These are phyloP conservation scores for Papiliotrema laurentii DNA, from an alignment of 1,284 basidiomycete genomes.

Conservation along the genomic window DNA sequence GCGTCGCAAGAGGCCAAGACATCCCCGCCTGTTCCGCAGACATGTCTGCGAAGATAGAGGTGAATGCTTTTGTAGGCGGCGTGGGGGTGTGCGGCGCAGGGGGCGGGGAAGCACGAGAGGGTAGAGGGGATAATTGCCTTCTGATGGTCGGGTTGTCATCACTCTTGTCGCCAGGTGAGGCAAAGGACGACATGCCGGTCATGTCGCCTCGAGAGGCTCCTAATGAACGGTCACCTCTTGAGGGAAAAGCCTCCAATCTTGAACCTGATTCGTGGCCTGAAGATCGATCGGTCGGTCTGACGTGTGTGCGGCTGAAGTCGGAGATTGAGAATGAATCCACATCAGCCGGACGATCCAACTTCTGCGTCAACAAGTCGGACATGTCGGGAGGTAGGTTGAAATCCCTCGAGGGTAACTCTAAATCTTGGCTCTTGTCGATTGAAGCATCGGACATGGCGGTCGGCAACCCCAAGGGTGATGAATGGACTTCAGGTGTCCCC, in stretches of 20 bases:
- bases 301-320: not conserved
- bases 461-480: constrained; percentile 25
- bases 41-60: constrained; percentile 40
- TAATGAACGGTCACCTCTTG: no score
- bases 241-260: no score
- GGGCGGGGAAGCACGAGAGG: not conserved
- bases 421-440: constrained; percentile 9
- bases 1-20: constrained; percentile 27
- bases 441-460: constrained; percentile 3
- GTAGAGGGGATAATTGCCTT: constrained; percentile 15
- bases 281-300: not conserved
- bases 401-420: constrained; percentile 21
- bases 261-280: not conserved
- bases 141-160: constrained; percentile 26
- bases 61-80: constrained; percentile 9
- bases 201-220: no score
- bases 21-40: constrained; percentile 36
- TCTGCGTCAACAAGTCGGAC: constrained; percentile 28
- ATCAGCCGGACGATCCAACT: not conserved
- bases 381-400: constrained; percentile 29
- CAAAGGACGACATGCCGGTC: no score
- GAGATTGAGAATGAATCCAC: constrained; percentile 8
- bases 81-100: constrained; percentile 7
- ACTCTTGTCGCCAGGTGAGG: no score
- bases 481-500: constrained; percentile 26